Base-by-base conservation (phyloP, 441 rosid genomes). In the Corymbia calophylla region DNA sequence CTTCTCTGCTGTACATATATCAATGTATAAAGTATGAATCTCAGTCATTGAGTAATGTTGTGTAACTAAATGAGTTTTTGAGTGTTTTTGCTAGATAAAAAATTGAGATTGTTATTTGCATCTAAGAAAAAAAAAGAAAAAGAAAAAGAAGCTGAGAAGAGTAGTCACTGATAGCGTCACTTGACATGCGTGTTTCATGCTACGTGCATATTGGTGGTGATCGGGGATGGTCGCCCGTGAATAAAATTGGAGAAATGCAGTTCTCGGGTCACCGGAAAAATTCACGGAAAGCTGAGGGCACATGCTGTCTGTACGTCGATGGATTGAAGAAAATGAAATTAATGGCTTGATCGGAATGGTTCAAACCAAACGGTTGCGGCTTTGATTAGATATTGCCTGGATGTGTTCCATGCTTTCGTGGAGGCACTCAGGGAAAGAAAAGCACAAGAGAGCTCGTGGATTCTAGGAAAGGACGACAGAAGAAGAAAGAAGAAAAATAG, bases 101-200 rank as follows among this genome's bases (percentile, higher is more conserved):
- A 56, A 21, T 23, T 56, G 62, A 23, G 62, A 56, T 0, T 23
- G 62, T 23, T 56, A 6, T 56, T 56, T 56, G 62, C 62, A 56
- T 56, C 29, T 23, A 1, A 54, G 10, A 54, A 54, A 7, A 2
- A 54, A 18, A 2, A 54, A 18, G 1, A 53, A 3, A 3, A 51
- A 51, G 4, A 55, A 55, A 55, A 55, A 8, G 44, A 0, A 56
- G 10, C 13, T 56, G 13, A 56, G 29, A 56, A 56, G 62, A 9
- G 62, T 56, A 56, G 13, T 23, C 25, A 56, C 29, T 29, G 14
- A 56, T 27, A 56, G 62, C 12, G 14, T 56, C 62, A 23, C 0
- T 56, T 0, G 5, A 23, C 29, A 2, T 9, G 4, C 62, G 8
- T 23, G 0, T 56, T 58, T 56, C 44, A 39, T 39, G 44, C 44